Evolutionary conservation across 2,329 filamentous ascomycete species (phyloP).

Genomic region (Alternaria metachromatica): DNA sequence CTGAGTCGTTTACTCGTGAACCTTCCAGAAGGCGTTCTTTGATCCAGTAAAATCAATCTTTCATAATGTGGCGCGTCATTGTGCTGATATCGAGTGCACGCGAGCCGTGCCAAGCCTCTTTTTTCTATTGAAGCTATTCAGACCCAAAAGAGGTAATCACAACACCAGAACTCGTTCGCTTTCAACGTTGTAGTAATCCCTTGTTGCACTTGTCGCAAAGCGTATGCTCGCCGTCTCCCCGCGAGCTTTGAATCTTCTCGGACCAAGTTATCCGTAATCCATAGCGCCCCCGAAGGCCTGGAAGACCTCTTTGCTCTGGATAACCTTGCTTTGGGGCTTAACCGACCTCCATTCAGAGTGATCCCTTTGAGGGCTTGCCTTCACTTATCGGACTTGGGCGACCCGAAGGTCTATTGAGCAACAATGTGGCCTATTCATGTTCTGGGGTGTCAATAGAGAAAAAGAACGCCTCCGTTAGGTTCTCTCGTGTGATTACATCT

Average conservation of each 20-base stretch:
- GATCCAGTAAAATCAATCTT: not conserved
- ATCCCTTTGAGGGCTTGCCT: constrained; percentile 15
- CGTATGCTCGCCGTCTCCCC: constrained; percentile 5
- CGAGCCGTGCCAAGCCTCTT: constrained; percentile 23
- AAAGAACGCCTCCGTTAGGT: not conserved
- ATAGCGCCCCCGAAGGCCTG: not conserved
- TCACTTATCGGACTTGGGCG: not conserved
- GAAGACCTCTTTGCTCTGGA: constrained; percentile 2
- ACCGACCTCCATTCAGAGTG: constrained; percentile 10
- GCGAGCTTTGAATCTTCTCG: constrained; percentile 8
- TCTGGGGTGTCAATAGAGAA: constrained; percentile 12
- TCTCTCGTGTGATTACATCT: constrained; percentile 8
- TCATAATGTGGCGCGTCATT: not conserved
- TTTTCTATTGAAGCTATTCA: constrained; percentile 40
- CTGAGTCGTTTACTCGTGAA: not conserved
- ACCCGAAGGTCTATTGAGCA: constrained; percentile 18
- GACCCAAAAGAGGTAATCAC: constrained; percentile 28
- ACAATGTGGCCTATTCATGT: constrained; percentile 25
- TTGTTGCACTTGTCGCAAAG: constrained; percentile 8
- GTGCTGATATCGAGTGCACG: not conserved
- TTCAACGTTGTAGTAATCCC: constrained; percentile 19
- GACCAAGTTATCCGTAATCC: constrained; percentile 4
- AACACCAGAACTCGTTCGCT: constrained; percentile 14
- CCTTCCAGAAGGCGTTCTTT: not conserved
- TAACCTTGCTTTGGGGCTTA: constrained; percentile 2